Conservation (phyloP, 1,284 basidiomycete genomes). For the Apiotrichum mycotoxinovorans region DNA sequence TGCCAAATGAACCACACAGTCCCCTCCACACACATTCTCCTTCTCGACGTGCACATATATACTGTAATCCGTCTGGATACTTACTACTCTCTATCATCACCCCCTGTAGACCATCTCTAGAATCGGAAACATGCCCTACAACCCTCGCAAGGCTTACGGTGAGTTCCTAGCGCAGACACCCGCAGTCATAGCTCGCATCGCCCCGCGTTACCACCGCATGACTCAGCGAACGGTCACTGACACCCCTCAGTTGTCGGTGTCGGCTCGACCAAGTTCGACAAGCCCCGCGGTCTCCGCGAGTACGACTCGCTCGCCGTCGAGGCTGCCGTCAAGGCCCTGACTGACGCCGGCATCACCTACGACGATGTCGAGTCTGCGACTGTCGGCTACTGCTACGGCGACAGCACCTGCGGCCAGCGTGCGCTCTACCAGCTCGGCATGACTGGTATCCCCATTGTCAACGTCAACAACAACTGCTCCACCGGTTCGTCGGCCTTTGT, state of each 20-base stretch:
- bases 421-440: slow-evolving; percentile 23
- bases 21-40: no score
- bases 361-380: slow-evolving; percentile 17
- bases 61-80: background rate
- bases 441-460: slow-evolving; percentile 21
- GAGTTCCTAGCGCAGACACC: background rate
- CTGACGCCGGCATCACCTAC: slow-evolving; percentile 21
- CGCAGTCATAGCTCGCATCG: background rate
- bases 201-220: no score
- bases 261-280: slow-evolving; percentile 26
- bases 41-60: background rate
- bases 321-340: slow-evolving; percentile 22
- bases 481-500: slow-evolving; percentile 20
- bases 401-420: slow-evolving; percentile 21
- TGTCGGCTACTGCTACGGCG: slow-evolving; percentile 22
- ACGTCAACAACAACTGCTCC: slow-evolving; percentile 26
- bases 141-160: slow-evolving; percentile 17
- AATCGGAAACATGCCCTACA: slow-evolving; percentile 12
- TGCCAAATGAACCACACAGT: no score
- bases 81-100: background rate
- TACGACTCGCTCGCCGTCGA: slow-evolving; percentile 22
- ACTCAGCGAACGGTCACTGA: background rate
- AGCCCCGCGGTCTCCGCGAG: slow-evolving; percentile 22
- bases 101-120: background rate
- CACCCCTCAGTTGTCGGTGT: slow-evolving; percentile 17